Percentiles rank a stretch among this genome's conserved stretches.
These are phyloP conservation scores for Penicillium sp. DNA, from an alignment of 2,329 filamentous ascomycete genomes.

Conservation along the genomic window DNA sequence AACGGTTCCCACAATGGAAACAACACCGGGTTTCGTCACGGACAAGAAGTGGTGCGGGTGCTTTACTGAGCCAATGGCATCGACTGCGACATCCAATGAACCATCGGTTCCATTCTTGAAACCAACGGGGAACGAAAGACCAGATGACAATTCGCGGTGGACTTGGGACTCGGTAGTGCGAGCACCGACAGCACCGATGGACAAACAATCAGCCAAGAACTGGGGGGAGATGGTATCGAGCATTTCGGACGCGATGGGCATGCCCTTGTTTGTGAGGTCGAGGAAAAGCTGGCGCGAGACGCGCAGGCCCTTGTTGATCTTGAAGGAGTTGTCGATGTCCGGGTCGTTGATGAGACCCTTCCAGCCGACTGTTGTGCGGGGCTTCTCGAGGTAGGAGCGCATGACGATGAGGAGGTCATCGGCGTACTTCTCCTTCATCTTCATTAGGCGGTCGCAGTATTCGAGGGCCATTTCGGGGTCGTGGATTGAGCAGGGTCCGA, in stretches of 20 bases:
- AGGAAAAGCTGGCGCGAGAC: conserved; percentile 90
- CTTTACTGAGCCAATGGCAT: conserved; percentile 89
- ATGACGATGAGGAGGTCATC: conserved; percentile 76
- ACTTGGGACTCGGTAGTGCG: conserved; percentile 95
- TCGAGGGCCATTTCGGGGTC: conserved; percentile 86
- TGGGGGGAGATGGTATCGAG: conserved; percentile 97
- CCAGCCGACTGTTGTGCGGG: conserved; percentile 96
- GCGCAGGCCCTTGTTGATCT: conserved; percentile 97
- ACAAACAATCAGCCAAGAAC: conserved; percentile 90
- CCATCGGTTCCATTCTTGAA: conserved; percentile 99
- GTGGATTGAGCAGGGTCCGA: conserved; percentile 96
- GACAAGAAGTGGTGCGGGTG: conserved; percentile 97
- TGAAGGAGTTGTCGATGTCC: conserved; percentile 93
- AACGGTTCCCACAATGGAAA: conserved; percentile 89
- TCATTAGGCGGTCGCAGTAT: conserved; percentile 79
- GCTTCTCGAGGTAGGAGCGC: conserved; percentile 99
- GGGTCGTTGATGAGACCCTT: conserved; percentile 99
- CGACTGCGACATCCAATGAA: conserved; percentile 82
- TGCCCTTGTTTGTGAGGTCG: conserved; percentile 85
- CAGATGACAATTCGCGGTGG: conserved; percentile 90
- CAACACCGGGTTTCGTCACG: conserved; percentile 93
- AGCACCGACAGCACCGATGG: conserved; percentile 91
- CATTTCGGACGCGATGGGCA: conserved; percentile 98
- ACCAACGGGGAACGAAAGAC: conserved; percentile 93
- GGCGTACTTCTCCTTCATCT: conserved; percentile 63